Conservation (phyloP, 176 grass and related monocot genomes). For the Rhipidocladum racemiflorum region DNA sequence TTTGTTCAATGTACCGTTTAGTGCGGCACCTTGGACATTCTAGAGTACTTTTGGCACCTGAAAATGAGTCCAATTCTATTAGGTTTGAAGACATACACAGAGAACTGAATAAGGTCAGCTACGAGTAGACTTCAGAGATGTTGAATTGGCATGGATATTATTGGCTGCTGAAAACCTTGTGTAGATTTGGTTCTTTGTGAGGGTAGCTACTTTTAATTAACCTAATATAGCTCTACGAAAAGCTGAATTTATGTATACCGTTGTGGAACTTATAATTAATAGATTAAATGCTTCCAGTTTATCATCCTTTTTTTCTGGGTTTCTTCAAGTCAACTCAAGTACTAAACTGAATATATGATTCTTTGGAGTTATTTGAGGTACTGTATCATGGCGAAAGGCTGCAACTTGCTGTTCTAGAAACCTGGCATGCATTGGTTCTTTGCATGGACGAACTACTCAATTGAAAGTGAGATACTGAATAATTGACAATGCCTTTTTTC, state of each 20-base stretch:
- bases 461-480: not conserved
- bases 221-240: constrained; percentile 35
- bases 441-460: not conserved
- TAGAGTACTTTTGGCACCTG: constrained; percentile 37
- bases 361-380: not conserved
- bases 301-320: not conserved
- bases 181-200: constrained; percentile 53
- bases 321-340: not conserved
- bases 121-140: constrained; percentile 40
- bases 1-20: constrained; percentile 16
- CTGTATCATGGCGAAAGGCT: not conserved
- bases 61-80: constrained; percentile 44
- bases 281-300: constrained; percentile 31
- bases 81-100: constrained; percentile 36
- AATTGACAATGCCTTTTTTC: not conserved
- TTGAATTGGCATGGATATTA: constrained; percentile 27
- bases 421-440: not conserved
- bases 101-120: constrained; percentile 46
- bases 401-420: not conserved
- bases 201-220: constrained; percentile 33
- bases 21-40: constrained; percentile 33
- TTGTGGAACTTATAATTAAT: constrained; percentile 32
- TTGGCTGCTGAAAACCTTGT: constrained; percentile 35
- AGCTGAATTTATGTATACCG: constrained; percentile 50
- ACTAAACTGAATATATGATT: constrained; percentile 21